These are phyloP conservation scores for Cicer arietinum DNA, from an alignment of 306 rosid genomes.

Conservation along the genomic window DNA sequence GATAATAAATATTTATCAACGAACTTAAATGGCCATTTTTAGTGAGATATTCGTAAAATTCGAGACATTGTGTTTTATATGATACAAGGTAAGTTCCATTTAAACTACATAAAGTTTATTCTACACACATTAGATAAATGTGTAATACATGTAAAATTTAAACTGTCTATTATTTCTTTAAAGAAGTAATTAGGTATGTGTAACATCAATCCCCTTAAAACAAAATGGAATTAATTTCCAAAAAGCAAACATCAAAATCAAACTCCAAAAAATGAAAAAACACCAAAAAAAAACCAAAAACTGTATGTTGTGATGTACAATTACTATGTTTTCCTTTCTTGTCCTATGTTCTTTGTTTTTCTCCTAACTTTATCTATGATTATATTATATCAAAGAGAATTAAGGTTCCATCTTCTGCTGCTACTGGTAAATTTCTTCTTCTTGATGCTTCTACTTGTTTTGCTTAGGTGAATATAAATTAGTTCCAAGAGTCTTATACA, in stretches of 20 bases:
- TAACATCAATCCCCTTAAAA: constrained; percentile 22
- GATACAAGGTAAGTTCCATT: no score
- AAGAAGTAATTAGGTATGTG: constrained; percentile 8
- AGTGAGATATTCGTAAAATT: background rate
- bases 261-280: constrained; percentile 3
- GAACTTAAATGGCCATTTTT: background rate
- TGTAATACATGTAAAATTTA: constrained; percentile 20
- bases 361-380: constrained; percentile 18
- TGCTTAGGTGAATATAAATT: constrained; percentile 57
- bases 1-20: background rate
- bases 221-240: background rate
- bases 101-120: background rate
- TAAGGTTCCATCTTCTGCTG: background rate
- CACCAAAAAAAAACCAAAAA: background rate
- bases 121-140: constrained; percentile 14
- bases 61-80: no score
- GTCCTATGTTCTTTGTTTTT: background rate
- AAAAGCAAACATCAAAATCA: constrained; percentile 21
- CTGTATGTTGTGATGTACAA: constrained; percentile 25
- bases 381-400: constrained; percentile 10
- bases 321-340: background rate
- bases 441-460: background rate
- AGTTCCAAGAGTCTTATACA: constrained; percentile 66
- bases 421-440: background rate
- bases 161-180: background rate